Percentiles rank a stretch among this genome's conserved stretches.
These are phyloP conservation scores for Cicer pinnatifidum DNA, from an alignment of 306 rosid species.

Conservation along the genomic window DNA sequence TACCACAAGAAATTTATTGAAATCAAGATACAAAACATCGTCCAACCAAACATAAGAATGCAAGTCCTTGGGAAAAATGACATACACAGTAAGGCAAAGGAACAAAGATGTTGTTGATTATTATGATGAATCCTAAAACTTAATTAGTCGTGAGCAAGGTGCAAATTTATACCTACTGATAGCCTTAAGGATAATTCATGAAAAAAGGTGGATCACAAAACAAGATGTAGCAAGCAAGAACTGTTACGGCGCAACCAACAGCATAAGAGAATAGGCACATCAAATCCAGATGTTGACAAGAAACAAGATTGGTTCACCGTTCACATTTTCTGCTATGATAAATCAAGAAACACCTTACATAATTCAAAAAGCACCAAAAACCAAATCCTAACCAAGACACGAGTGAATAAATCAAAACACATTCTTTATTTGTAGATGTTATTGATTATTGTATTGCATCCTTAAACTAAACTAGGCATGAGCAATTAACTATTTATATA, in stretches of 20 bases:
- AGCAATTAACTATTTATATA: not conserved
- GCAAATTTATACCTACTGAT: not conserved
- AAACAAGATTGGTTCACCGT: not conserved
- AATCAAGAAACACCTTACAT: conserved; percentile 15
- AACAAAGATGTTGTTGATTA: not conserved
- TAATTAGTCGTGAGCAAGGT: not conserved
- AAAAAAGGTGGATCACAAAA: not conserved
- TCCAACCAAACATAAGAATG: conserved; percentile 7
- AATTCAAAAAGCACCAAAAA: conserved; percentile 1
- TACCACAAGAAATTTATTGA: conserved; percentile 2
- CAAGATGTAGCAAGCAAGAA: conserved; percentile 5
- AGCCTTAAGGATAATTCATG: not conserved
- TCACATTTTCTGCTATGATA: not conserved
- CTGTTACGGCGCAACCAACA: not conserved
- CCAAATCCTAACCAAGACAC: not conserved
- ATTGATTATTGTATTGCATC: not conserved
- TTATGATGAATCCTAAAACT: conserved; percentile 16
- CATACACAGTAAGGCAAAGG: conserved; percentile 7
- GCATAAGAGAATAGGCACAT: conserved; percentile 4
- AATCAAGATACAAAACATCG: not conserved
- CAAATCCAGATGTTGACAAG: not conserved
- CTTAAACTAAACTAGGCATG: not conserved
- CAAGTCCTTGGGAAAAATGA: not conserved
- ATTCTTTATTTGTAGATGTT: not conserved
- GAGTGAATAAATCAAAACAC: not conserved